Evolutionary conservation across 768 basidiomycete genomes (phyloP).

Genomic region (Collybiopsis confluens): DNA sequence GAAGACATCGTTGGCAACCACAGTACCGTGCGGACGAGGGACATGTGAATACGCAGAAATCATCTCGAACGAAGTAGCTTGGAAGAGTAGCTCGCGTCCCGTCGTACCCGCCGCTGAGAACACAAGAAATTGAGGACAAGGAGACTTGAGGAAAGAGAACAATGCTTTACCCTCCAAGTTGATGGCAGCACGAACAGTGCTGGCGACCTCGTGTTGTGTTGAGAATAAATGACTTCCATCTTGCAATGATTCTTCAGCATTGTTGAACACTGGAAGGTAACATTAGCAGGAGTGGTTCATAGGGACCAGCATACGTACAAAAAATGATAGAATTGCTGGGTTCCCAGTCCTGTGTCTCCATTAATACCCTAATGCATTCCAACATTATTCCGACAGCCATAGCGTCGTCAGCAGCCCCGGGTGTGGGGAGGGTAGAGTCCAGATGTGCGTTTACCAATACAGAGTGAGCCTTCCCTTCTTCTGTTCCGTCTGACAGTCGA

Average conservation of each 20-base stretch:
- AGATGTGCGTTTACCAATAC: constrained; percentile 87
- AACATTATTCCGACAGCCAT: constrained; percentile 89
- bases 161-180: constrained; percentile 91
- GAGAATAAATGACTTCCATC: constrained; percentile 93
- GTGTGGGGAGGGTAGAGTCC: constrained; percentile 86
- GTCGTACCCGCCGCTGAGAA: constrained; percentile 74
- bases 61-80: constrained; percentile 95
- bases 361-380: constrained; percentile 77
- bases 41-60: constrained; percentile 84
- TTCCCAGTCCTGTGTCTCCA: constrained; percentile 31
- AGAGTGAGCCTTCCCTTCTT: constrained; percentile 71
- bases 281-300: background rate
- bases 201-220: constrained; percentile 76
- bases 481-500: constrained; percentile 76
- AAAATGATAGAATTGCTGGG: constrained; percentile 76
- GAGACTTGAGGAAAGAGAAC: constrained; percentile 3
- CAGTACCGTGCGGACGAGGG: constrained; percentile 84
- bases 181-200: constrained; percentile 76
- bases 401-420: constrained; percentile 87
- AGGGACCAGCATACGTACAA: constrained; percentile 41
- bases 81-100: constrained; percentile 89
- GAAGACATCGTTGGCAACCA: constrained; percentile 91
- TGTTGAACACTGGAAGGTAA: constrained; percentile 72
- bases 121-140: background rate
- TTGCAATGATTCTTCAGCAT: constrained; percentile 89